These are phyloP conservation scores for Petunia hybrid DNA, from an alignment of 305 asterid species.

Conservation along the genomic window DNA sequence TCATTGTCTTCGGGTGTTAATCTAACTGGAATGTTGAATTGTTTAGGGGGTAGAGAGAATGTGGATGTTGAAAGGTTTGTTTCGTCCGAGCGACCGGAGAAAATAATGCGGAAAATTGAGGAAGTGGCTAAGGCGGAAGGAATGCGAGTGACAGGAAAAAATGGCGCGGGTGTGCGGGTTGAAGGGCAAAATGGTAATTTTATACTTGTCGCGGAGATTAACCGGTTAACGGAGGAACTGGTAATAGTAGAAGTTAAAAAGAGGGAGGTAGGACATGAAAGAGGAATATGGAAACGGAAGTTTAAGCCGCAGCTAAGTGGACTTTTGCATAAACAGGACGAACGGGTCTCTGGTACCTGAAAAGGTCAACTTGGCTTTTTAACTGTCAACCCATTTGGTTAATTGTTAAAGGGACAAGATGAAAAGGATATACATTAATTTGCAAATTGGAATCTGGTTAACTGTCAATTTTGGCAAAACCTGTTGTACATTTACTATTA, in stretches of 20 bases:
- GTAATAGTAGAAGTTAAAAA: slow-evolving; percentile 44
- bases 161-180: slow-evolving; percentile 28
- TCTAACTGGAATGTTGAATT: slow-evolving; percentile 27
- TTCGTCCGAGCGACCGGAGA: slow-evolving; percentile 34
- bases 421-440: slow-evolving; percentile 20
- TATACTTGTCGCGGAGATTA: slow-evolving; percentile 21
- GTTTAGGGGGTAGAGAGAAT: neutral
- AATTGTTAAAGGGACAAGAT: neutral
- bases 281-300: slow-evolving; percentile 27
- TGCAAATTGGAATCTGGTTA: slow-evolving; percentile 2
- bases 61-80: slow-evolving; percentile 32
- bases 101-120: slow-evolving; percentile 31
- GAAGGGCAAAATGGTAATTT: slow-evolving; percentile 45
- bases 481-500: neutral
- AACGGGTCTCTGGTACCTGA: slow-evolving; percentile 10
- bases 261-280: slow-evolving; percentile 21
- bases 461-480: slow-evolving; percentile 12
- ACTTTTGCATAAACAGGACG: slow-evolving; percentile 11
- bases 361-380: neutral
- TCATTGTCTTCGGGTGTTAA: slow-evolving; percentile 37
- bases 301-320: slow-evolving; percentile 29
- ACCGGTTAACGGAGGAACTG: slow-evolving; percentile 46
- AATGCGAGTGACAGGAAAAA: slow-evolving; percentile 30
- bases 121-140: slow-evolving; percentile 37
- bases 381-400: neutral